Evolutionary conservation across 2,329 filamentous ascomycete genomes (phyloP).

Genomic region (Chrysosporium queenslandicum): DNA sequence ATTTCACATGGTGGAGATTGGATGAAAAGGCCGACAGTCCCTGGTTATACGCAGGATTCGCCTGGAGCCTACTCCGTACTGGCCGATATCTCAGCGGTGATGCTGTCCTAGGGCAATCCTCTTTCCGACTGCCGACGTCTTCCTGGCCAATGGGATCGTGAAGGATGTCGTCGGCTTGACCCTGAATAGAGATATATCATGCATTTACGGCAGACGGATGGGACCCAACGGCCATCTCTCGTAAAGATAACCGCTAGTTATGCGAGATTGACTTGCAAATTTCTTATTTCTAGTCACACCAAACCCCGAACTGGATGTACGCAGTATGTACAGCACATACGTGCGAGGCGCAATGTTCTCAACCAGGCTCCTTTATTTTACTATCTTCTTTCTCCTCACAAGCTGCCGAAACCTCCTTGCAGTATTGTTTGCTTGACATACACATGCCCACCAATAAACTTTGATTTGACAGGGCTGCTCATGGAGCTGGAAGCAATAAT

Average conservation of each 20-base stretch:
- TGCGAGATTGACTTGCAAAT: not conserved
- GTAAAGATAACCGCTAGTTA: too few species aligned
- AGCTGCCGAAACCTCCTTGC: not conserved
- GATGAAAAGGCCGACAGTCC: not conserved
- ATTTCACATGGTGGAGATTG: not conserved
- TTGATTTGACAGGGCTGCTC: not conserved
- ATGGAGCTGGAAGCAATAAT: not conserved
- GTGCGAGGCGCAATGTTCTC: not conserved
- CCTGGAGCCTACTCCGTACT: too few species aligned
- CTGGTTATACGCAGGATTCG: too few species aligned
- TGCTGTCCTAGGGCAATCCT: too few species aligned
- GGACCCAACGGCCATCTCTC: too few species aligned
- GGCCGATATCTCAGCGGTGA: not conserved
- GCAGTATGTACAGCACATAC: too few species aligned
- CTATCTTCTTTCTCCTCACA: too few species aligned
- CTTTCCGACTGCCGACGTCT: too few species aligned
- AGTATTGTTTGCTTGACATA: too few species aligned
- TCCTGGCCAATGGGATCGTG: not conserved
- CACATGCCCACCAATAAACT: not conserved
- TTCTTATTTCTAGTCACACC: not conserved
- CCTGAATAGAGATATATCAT: too few species aligned
- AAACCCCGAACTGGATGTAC: too few species aligned
- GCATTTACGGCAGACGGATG: too few species aligned
- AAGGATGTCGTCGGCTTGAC: not conserved
- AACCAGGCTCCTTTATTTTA: not conserved